Base-by-base conservation (phyloP, 768 basidiomycete species). In the Saitozyma podzolica region DNA sequence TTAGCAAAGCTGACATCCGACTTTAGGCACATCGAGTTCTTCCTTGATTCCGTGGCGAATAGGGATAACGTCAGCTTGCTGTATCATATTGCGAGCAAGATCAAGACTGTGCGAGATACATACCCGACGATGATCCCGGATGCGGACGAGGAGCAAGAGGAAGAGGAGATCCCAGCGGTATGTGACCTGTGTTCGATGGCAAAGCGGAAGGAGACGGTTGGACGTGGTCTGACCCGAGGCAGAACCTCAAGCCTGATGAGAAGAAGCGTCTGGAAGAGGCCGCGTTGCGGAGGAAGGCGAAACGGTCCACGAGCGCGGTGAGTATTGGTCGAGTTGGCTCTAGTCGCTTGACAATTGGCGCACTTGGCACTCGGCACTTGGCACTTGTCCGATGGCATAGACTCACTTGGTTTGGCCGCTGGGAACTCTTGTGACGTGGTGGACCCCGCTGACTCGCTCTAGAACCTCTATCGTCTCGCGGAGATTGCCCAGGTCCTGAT, bases 401-500 rank as follows among this genome's bases (percentile, higher is more conserved):
- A n/a, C n/a, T n/a, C n/a, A n/a, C n/a, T n/a, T n/a, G n/a, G n/a
- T n/a, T n/a, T n/a, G n/a, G n/a, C 8, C n/a, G 50, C 9, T 56
- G 40, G 29, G 29, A 57, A 42, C 11, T 48, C 9, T 48, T 43
- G 29, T n/a, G 20, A 50, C 41, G 29, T 29, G 2, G 29, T 29
- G 29, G 29, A 29, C 29, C 29, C 29, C 29, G 48, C 54, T 43
- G 51, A 48, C 47, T 11, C 11, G 19, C 39, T 17, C 4, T 53
- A 96, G 94, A 90, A 91, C 76, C 82, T 99, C 47, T 98, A 96
- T 73, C 84, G 86, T 9, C 83, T 91, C 61, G 87, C 89, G 67
- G 96, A 99, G 70, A 83, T 98, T 8, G 88, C 95, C 0, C 91
- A 96, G 79, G 86, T 91, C 68, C 81, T 96, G 41, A 88, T 97